phyloP scores from a whole-genome alignment of 1,284 basidiomycete genomes.

The Chalciporus sp. region DNA sequence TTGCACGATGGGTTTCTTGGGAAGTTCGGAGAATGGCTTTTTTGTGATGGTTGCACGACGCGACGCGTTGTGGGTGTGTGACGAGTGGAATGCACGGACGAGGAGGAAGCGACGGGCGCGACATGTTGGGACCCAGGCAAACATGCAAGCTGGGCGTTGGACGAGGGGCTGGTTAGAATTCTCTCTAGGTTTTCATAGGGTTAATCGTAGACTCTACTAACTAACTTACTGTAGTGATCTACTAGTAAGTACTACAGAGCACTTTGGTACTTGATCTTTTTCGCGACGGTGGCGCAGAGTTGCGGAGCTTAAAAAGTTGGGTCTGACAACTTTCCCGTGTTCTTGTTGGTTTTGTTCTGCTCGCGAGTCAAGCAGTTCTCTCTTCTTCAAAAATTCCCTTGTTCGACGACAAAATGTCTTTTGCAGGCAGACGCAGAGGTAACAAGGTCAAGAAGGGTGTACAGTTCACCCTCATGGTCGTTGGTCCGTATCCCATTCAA shows the following conservation, averaged over 20 bases:
- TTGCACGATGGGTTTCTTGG: conserved; percentile 39
- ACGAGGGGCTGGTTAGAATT: conserved; percentile 13
- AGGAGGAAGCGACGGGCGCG: conserved; percentile 18
- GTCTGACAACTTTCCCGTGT: conserved; percentile 18
- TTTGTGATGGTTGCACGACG: conserved; percentile 39
- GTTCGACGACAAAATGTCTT: conserved; percentile 62
- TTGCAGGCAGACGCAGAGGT: conserved; percentile 83
- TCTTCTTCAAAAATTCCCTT: conserved; percentile 18
- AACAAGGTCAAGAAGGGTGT: conserved; percentile 98
- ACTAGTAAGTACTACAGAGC: not conserved
- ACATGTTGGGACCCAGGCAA: conserved; percentile 10
- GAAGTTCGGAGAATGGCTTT: conserved; percentile 61
- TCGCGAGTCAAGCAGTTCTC: conserved; percentile 34
- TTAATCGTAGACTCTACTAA: no score
- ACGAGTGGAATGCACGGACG: conserved; percentile 15
- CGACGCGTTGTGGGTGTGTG: not conserved
- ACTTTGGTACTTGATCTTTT: no score
- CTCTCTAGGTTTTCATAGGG: no score
- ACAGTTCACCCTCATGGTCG: conserved; percentile 94
- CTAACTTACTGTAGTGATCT: no score
- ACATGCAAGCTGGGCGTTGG: conserved; percentile 19
- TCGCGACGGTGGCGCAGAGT: conserved; percentile 36
- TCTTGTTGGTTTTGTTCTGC: conserved; percentile 15
- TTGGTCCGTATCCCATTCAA: conserved; percentile 58
- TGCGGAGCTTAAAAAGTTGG: conserved; percentile 44